Evolutionary conservation across 495 filamentous ascomycete genomes (phyloP).

Genomic region (Hypoxylon lenormandii): DNA sequence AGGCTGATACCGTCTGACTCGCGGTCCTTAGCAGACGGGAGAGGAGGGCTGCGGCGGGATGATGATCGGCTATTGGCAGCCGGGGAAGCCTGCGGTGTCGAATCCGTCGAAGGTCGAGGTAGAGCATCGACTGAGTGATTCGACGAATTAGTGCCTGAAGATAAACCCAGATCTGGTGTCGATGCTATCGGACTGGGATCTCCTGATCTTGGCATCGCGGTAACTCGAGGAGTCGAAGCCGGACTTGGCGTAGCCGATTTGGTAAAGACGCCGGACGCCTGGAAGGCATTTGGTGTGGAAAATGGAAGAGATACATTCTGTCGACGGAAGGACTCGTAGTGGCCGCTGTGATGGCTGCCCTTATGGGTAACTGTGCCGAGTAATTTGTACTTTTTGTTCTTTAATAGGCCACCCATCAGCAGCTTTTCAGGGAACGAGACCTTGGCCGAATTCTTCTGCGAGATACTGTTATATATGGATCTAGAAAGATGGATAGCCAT

Average conservation of each 20-base stretch:
- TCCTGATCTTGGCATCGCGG: slow-evolving; percentile 40
- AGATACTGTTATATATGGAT: slow-evolving; percentile 85
- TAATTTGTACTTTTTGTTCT: slow-evolving; percentile 82
- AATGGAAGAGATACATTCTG: slow-evolving; percentile 77
- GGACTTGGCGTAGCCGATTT: slow-evolving; percentile 54
- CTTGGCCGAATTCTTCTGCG: slow-evolving; percentile 92
- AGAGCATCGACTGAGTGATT: slow-evolving; percentile 42
- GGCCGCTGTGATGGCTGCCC: slow-evolving; percentile 93
- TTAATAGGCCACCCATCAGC: slow-evolving; percentile 80
- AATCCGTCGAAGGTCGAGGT: slow-evolving; percentile 42
- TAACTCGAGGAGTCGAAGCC: slow-evolving; percentile 59
- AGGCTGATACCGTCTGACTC: slow-evolving; percentile 56
- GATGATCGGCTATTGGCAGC: slow-evolving; percentile 35
- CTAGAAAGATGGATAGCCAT: slow-evolving; percentile 91
- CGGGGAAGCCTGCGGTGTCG: slow-evolving; percentile 35
- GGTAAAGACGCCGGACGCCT: slow-evolving; percentile 75
- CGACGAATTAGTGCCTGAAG: slow-evolving; percentile 44
- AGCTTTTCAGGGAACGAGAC: slow-evolving; percentile 89
- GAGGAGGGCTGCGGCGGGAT: slow-evolving; percentile 38
- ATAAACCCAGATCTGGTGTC: slow-evolving; percentile 54
- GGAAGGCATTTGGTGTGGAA: slow-evolving; percentile 82
- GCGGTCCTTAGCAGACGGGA: slow-evolving; percentile 37
- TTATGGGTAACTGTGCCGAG: slow-evolving; percentile 92
- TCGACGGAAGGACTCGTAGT: slow-evolving; percentile 97
- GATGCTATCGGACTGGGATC: slow-evolving; percentile 54